These are phyloP conservation scores for Fusarium stilboides DNA, from an alignment of 2,329 filamentous ascomycete genomes.

Conservation along the genomic window DNA sequence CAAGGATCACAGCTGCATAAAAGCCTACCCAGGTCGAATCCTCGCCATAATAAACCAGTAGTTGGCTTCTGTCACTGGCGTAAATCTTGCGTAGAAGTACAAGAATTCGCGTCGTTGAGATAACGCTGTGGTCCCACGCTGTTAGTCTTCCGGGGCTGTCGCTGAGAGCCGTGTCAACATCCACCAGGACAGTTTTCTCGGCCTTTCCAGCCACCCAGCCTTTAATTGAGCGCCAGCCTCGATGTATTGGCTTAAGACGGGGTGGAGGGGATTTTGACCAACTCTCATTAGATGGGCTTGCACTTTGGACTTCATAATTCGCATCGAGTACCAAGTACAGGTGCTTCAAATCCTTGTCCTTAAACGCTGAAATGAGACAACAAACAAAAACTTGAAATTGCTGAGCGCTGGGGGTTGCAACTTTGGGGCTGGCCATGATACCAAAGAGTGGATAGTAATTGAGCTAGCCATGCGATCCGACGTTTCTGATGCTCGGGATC, in stretches of 20 bases:
- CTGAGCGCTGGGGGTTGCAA: background rate
- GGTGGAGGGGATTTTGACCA: background rate
- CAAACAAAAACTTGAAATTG: background rate
- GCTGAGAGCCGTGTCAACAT: background rate
- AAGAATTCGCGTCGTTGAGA: background rate
- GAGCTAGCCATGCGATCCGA: background rate
- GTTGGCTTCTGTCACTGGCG: background rate
- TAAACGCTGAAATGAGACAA: background rate
- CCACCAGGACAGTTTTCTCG: background rate
- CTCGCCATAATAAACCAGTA: background rate
- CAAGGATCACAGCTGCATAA: background rate
- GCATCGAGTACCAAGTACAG: background rate
- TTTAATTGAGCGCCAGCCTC: background rate
- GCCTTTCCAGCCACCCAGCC: background rate
- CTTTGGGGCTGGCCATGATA: background rate
- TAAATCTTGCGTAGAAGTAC: background rate
- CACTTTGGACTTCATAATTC: background rate
- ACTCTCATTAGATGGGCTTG: background rate
- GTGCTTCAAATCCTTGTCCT: background rate
- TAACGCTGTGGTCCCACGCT: background rate
- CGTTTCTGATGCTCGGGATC: background rate
- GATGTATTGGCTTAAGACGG: background rate
- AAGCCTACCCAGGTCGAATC: background rate
- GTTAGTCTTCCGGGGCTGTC: background rate
- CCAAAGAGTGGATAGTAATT: background rate